Conservation (phyloP, 2,329 filamentous ascomycete species). For the Fusarium transvaalense region DNA sequence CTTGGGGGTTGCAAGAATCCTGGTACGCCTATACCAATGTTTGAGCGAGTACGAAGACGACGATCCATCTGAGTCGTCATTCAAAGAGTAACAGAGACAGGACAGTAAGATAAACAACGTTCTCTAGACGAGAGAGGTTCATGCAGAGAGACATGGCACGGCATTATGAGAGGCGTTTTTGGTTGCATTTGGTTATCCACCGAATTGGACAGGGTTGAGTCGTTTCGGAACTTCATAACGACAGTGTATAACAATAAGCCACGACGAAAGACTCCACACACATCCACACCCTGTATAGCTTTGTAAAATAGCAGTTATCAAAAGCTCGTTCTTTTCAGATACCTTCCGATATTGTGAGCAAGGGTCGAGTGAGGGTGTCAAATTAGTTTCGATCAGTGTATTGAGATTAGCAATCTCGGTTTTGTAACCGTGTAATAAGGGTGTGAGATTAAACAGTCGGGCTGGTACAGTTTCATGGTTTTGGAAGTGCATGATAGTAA, state of each 20-base stretch:
- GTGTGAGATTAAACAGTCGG: not conserved
- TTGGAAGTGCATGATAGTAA: not conserved
- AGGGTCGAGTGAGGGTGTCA: not conserved
- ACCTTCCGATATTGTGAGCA: not conserved
- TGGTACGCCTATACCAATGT: conserved; percentile 54
- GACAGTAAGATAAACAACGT: not conserved
- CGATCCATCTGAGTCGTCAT: conserved; percentile 28
- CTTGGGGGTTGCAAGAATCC: conserved; percentile 75
- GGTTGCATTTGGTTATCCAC: conserved; percentile 33
- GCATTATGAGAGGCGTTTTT: conserved; percentile 37
- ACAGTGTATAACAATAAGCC: conserved; percentile 46
- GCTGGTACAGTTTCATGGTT: not conserved
- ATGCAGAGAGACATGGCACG: conserved; percentile 5
- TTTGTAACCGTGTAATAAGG: not conserved
- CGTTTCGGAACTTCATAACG: conserved; percentile 15
- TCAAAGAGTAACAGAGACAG: not conserved
- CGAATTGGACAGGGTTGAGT: conserved; percentile 17
- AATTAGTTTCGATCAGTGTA: not conserved
- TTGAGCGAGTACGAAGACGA: conserved; percentile 50
- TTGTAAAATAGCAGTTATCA: conserved; percentile 38
- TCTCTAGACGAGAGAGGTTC: conserved; percentile 1
- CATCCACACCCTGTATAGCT: conserved; percentile 25
- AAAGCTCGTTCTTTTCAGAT: conserved; percentile 11
- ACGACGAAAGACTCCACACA: conserved; percentile 44
- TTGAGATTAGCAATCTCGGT: conserved; percentile 5